Conservation (phyloP, 805 yeast genomes). For the Torulaspora indica region DNA sequence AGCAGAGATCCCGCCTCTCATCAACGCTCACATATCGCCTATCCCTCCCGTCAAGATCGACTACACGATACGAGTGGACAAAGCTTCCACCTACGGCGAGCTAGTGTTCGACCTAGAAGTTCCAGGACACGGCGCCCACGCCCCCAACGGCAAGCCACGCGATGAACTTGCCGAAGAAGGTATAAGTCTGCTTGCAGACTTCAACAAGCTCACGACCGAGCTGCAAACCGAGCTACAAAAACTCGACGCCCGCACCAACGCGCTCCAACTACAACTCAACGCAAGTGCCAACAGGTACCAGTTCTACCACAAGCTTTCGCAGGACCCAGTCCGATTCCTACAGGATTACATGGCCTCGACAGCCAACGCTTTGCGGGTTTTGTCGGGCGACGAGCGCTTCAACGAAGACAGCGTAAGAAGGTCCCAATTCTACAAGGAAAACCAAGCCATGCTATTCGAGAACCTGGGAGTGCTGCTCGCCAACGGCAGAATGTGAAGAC, state of each 20-base stretch:
- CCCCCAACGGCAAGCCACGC: conserved; percentile 30
- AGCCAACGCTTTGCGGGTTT: conserved; percentile 74
- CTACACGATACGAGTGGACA: conserved; percentile 71
- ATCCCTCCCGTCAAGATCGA: conserved; percentile 73
- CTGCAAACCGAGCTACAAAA: conserved; percentile 41
- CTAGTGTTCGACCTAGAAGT: conserved; percentile 71
- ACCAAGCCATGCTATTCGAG: conserved; percentile 71
- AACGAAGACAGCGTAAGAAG: conserved; percentile 85
- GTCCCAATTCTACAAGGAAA: conserved; percentile 62
- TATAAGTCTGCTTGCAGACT: conserved; percentile 25
- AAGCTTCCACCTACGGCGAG: conserved; percentile 76
- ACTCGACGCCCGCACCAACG: conserved; percentile 41
- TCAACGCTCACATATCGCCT: conserved; percentile 61
- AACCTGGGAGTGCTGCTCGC: conserved; percentile 70
- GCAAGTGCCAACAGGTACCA: conserved; percentile 60
- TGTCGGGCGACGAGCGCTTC: conserved; percentile 85
- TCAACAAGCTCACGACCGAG: conserved; percentile 29
- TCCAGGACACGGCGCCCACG: conserved; percentile 37
- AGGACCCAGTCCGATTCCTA: conserved; percentile 73
- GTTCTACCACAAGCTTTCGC: conserved; percentile 68
- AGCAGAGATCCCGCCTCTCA: conserved; percentile 43
- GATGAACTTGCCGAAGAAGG: conserved; percentile 33
- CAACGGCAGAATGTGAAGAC: conserved; percentile 33
- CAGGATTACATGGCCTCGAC: conserved; percentile 74
- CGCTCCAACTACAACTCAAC: conserved; percentile 49